phyloP scores from a whole-genome alignment of 768 basidiomycete species.

The Collybia mongolica region DNA sequence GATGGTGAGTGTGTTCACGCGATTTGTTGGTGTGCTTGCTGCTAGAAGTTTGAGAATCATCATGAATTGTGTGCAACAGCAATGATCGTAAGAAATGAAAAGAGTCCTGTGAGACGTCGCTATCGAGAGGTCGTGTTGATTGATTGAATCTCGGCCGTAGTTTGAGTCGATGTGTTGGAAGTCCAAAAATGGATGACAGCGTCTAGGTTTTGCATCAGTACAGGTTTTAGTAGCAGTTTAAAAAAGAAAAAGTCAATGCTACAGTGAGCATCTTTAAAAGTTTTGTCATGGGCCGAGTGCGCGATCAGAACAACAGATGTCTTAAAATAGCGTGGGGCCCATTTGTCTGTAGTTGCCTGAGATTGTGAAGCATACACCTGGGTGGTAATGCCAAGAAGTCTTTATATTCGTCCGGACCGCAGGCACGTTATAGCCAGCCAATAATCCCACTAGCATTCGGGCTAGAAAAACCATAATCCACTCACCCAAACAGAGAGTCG shows the following conservation, averaged over 20 bases:
- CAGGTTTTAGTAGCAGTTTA: background rate
- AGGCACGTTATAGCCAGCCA: too few relatives aligned
- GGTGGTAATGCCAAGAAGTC: too few relatives aligned
- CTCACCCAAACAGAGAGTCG: slow-evolving; percentile 60
- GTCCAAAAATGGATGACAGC: slow-evolving; percentile 57
- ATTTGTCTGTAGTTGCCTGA: too few relatives aligned
- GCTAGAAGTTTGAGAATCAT: slow-evolving; percentile 9
- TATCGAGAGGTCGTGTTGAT: background rate
- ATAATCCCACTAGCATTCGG: too few relatives aligned
- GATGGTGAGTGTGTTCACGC: slow-evolving; percentile 1
- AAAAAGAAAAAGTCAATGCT: background rate
- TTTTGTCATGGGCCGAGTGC: too few relatives aligned
- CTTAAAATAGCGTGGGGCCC: too few relatives aligned
- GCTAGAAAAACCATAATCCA: slow-evolving; percentile 8
- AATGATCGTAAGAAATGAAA: slow-evolving; percentile 21
- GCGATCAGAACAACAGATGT: too few relatives aligned
- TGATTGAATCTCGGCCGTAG: slow-evolving; percentile 28
- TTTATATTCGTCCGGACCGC: too few relatives aligned
- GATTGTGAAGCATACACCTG: too few relatives aligned
- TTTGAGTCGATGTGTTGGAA: slow-evolving; percentile 56
- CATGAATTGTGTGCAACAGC: slow-evolving; percentile 8
- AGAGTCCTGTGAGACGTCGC: slow-evolving; percentile 5
- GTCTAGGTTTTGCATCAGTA: slow-evolving; percentile 40
- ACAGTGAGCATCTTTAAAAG: too few relatives aligned
- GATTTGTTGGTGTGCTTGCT: background rate